Percentiles rank a stretch among this genome's conserved stretches.
These are phyloP conservation scores for Forsythia viridissima DNA, from an alignment of 257 asterid species.

Conservation along the genomic window DNA sequence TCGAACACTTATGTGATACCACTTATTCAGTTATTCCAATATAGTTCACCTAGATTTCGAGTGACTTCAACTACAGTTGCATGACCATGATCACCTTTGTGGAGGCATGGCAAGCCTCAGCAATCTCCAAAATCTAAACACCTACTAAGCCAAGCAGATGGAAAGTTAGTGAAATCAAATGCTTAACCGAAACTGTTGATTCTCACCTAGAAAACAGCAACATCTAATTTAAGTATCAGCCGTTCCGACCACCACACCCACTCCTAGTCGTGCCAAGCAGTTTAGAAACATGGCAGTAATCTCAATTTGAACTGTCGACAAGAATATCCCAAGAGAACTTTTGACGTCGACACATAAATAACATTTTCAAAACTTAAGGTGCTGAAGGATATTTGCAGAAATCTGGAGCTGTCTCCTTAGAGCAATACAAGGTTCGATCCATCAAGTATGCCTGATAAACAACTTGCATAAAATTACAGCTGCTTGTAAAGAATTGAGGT, in stretches of 20 bases:
- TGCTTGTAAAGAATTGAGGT: too few relatives aligned
- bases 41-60: not conserved
- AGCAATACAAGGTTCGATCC: not conserved
- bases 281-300: not conserved
- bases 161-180: too few relatives aligned
- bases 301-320: not conserved
- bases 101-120: too few relatives aligned
- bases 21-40: not conserved
- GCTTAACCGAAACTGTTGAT: too few relatives aligned
- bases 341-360: not conserved
- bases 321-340: not conserved
- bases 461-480: not conserved
- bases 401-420: not conserved
- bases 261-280: not conserved
- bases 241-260: too few relatives aligned
- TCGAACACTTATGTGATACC: too few relatives aligned
- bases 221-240: too few relatives aligned
- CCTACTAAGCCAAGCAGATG: too few relatives aligned
- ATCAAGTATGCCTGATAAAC: not conserved
- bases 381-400: not conserved
- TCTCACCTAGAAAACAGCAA: too few relatives aligned
- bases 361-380: not conserved
- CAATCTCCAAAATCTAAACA: too few relatives aligned
- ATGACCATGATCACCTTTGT: not conserved
- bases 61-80: not conserved